Evolutionary conservation across 306 rosid species (phyloP), one percentile per base, ranked within the genome.

Genomic region (Acacia crassicarpa): DNA sequence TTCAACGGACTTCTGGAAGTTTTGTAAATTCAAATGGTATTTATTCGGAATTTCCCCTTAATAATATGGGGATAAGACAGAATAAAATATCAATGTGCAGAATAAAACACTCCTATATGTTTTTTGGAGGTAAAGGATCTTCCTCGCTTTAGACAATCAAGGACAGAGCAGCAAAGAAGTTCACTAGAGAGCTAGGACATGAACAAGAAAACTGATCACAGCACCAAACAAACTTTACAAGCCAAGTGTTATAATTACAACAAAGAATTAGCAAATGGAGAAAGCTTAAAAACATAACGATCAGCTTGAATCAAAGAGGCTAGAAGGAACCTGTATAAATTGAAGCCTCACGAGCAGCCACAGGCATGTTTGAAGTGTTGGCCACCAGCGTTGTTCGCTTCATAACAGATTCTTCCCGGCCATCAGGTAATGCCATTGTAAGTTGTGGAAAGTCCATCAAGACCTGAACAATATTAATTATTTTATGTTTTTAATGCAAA

Each of bases 321-420:
- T 72, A 45, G 49, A 66, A 51, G 76, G 84, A 82, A 96, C 99
- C 99, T 62, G 99, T 96, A 89, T 96, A 96, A 81, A 96, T 96
- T 83, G 99, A 96, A 90, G 99, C 99, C 87, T 96, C 99, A 88
- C 99, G 99, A 86, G 99, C 99, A 87, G 99, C 99, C 90, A 96
- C 98, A 62, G 97, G 99, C 99, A 96, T 96, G 85, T 96, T 96
- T 84, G 99, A 96, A 87, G 99, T 96, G 90, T 96, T 96, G 74
- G 99, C 99, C 81, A 96, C 99, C 49, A 96, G 94, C 23, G 99
- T 96, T 43, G 99, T 96, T 53, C 99, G 97, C 89, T 93, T 96
- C 99, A 96, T 93, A 81, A 96, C 99, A 86, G 99, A 96, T 88
- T 96, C 99, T 88, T 96, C 99, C 78, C 99, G 99, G 10, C 99